Conservation (phyloP, 225 moss, liverwort and hornwort genomes). For the Takakia lepidozioides region DNA sequence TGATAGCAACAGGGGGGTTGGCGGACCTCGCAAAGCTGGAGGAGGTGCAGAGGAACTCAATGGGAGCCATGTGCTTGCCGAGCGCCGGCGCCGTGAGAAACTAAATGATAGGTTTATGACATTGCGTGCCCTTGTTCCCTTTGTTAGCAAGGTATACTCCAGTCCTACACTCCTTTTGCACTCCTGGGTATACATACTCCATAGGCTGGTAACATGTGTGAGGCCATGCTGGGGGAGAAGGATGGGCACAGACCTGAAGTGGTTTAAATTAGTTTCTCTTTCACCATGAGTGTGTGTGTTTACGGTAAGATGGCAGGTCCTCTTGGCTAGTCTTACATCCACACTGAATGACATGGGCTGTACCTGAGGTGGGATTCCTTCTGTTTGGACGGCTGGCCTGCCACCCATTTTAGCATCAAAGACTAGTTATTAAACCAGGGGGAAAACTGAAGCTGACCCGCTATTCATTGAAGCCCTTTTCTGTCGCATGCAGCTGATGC, state of each 20-base stretch:
- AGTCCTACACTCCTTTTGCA: not conserved
- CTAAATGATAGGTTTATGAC: conserved; percentile 82
- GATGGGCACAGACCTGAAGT: not conserved
- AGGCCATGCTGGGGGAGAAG: not conserved
- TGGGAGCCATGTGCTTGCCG: conserved; percentile 83
- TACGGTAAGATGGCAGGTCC: conserved; percentile 18
- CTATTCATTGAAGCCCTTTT: too few relatives aligned
- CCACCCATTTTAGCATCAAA: conserved; percentile 88
- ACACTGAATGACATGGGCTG: too few relatives aligned
- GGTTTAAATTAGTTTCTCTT: not conserved
- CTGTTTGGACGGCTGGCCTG: too few relatives aligned
- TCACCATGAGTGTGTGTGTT: not conserved
- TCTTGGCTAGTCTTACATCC: conserved; percentile 97
- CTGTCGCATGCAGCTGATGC: too few relatives aligned
- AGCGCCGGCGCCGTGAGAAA: conserved; percentile 85
- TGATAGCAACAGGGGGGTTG: conserved; percentile 14
- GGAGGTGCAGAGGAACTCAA: conserved; percentile 65
- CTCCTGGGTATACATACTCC: not conserved
- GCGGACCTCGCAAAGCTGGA: conserved; percentile 34
- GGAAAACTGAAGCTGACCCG: too few relatives aligned
- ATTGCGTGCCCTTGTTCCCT: conserved; percentile 84
- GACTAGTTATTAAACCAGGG: conserved; percentile 53
- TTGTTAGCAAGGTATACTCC: conserved; percentile 70
- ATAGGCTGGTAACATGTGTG: not conserved
- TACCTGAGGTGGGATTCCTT: too few relatives aligned